These are phyloP conservation scores for Puccinia polysora DNA, from an alignment of 1,284 basidiomycete species.

Conservation along the genomic window DNA sequence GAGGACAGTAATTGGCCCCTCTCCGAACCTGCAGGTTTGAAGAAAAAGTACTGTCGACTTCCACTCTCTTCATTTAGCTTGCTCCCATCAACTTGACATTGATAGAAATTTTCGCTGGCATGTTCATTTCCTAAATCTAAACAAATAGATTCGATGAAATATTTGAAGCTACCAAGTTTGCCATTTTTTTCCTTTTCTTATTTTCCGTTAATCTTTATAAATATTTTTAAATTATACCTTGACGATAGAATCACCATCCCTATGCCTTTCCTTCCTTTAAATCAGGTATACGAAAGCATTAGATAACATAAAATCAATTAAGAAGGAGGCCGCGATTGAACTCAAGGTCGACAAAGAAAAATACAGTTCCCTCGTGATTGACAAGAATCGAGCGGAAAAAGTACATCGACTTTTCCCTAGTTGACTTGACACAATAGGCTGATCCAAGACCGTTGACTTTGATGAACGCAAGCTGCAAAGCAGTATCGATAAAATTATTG, in stretches of 20 bases:
- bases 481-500: constrained; percentile 64
- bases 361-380: constrained; percentile 70
- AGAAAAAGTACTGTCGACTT: constrained; percentile 73
- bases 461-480: constrained; percentile 57
- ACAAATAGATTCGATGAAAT: constrained; percentile 69
- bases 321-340: constrained; percentile 84
- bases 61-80: not conserved
- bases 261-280: not conserved
- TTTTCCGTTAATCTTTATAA: not conserved
- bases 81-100: not conserved
- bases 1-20: constrained; percentile 99
- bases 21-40: constrained; percentile 79
- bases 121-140: not conserved
- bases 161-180: constrained; percentile 90
- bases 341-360: constrained; percentile 90
- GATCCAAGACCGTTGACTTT: not conserved
- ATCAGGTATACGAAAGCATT: constrained; percentile 90
- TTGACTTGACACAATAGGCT: not conserved
- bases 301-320: constrained; percentile 79
- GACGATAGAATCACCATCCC: constrained; percentile 44
- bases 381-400: constrained; percentile 79
- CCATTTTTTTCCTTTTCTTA: constrained; percentile 28
- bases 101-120: not conserved
- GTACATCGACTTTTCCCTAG: constrained; percentile 47
- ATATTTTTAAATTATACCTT: constrained; percentile 13